phyloP scores from a whole-genome alignment of 306 rosid species.

The Rubus idaeus region DNA sequence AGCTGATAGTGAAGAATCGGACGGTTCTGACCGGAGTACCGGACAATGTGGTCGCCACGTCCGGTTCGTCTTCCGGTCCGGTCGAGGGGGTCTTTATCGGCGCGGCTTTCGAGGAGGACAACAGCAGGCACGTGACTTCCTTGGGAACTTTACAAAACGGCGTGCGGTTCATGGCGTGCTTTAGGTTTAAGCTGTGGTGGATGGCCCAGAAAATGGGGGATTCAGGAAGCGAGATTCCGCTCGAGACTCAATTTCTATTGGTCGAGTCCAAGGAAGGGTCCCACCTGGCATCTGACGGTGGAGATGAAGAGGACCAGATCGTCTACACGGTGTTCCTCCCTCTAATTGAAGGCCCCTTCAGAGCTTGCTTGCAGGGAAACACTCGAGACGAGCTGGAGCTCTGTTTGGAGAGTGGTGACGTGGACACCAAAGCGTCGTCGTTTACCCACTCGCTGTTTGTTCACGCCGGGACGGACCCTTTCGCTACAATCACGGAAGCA shows the following conservation, averaged over 20 bases:
- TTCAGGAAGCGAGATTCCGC: constrained; percentile 63
- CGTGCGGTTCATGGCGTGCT: constrained; percentile 75
- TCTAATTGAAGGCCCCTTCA: constrained; percentile 67
- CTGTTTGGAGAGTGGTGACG: constrained; percentile 84
- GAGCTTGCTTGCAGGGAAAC: constrained; percentile 77
- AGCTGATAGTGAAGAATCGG: constrained; percentile 57
- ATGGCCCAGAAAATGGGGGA: constrained; percentile 95
- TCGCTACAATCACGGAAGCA: constrained; percentile 53
- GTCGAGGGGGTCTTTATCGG: constrained; percentile 72
- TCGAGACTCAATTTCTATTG: constrained; percentile 82
- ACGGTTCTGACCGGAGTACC: constrained; percentile 73
- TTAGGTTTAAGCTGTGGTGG: constrained; percentile 97
- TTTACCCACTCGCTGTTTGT: constrained; percentile 54
- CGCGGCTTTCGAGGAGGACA: constrained; percentile 42
- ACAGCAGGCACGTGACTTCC: constrained; percentile 63
- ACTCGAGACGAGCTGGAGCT: constrained; percentile 58
- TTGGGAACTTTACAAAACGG: constrained; percentile 49
- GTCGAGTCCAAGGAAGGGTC: constrained; percentile 70
- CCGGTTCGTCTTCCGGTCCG: constrained; percentile 57
- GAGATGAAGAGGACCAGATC: constrained; percentile 39
- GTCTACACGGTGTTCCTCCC: constrained; percentile 80
- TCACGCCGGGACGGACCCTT: constrained; percentile 79
- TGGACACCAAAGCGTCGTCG: constrained; percentile 56
- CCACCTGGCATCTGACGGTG: constrained; percentile 44
- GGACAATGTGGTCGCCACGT: constrained; percentile 59